Base-by-base conservation (phyloP, 805 yeast species). In the Saccharomyces paradoxus region DNA sequence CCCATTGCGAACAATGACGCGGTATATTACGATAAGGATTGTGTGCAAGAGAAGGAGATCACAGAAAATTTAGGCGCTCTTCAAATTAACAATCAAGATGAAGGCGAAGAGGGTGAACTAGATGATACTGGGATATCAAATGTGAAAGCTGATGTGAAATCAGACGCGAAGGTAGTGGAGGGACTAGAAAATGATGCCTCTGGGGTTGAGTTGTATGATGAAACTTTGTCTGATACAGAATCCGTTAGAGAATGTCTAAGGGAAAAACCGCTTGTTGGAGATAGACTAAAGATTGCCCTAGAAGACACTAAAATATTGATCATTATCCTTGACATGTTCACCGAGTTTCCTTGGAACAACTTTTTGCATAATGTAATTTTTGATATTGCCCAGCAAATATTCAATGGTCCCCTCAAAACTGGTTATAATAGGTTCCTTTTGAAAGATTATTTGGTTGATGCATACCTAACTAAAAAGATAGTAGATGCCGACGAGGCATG, bases 331-430 rank as follows among this genome's bases (percentile, higher is more conserved):
- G 71, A 77, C 28, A 84, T 83, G 80, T 85, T 87, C 63, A 82
- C 84, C 63, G 71, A 76, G 55, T 86, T 80, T 64, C 88, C 91
- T 17, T 87, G 92, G 91, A 87, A 87, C 62, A 87, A 87, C 59
- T 87, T 87, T 62, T 78, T 87, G 71, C 95, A 87, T 70, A 87
- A 87, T 64, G 94, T 87, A 56, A 91, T 87, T 1, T 87, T 87
- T 71, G 95, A 87, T 68, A 78, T 87, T 59, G 83, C 86, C 37
- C 95, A 87, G 64, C 95, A 87, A 65, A 81, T 87, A 17, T 81
- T 87, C 65, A 86, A 86, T 69, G 95, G 92, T 0, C 75, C 81
- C 5, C 64, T 80, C 57, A 88, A 87, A 59, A 74, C 83, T 53
- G 89, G 89, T 22, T 85, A 83, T 57, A 87, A 86, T 68, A 82